Evolutionary conservation across 352 stramenopile genomes (phyloP).

Genomic region (Phytophthora sojae): DNA sequence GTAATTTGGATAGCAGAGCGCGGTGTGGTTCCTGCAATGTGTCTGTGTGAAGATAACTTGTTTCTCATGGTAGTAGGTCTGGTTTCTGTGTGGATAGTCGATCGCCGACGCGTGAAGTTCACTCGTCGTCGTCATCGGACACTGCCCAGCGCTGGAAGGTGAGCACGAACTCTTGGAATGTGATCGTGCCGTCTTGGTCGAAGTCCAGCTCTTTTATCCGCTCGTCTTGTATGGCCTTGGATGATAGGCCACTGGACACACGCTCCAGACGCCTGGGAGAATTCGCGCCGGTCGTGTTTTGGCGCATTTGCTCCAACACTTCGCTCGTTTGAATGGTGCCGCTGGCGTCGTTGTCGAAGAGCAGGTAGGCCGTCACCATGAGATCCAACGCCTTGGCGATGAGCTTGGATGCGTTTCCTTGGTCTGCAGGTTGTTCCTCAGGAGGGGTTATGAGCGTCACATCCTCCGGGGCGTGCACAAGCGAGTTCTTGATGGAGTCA

Average conservation of each 20-base stretch:
- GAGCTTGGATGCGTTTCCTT: conserved; percentile 49
- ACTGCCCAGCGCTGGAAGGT: conserved; percentile 90
- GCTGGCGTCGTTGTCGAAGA: conserved; percentile 87
- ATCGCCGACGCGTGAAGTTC: not conserved
- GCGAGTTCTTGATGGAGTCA: conserved; percentile 50
- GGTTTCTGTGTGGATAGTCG: conserved; percentile 10
- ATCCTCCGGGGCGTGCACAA: conserved; percentile 48
- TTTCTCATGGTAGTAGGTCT: conserved; percentile 7
- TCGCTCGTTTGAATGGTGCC: conserved; percentile 84
- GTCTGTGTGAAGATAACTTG: conserved; percentile 13
- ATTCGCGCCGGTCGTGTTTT: conserved; percentile 45
- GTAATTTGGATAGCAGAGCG: conserved; percentile 1
- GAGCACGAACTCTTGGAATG: conserved; percentile 90
- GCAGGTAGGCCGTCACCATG: conserved; percentile 85
- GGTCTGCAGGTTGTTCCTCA: conserved; percentile 33
- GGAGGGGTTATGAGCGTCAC: conserved; percentile 36
- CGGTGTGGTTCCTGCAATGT: conserved; percentile 3
- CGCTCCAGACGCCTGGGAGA: conserved; percentile 52
- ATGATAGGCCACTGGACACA: conserved; percentile 64
- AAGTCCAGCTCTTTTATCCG: conserved; percentile 91
- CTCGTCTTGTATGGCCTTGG: conserved; percentile 68
- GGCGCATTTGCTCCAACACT: conserved; percentile 71
- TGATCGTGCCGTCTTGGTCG: conserved; percentile 89
- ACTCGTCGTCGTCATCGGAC: conserved; percentile 50
- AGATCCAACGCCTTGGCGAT: conserved; percentile 83